Evolutionary conservation across 352 stramenopile genomes (phyloP).

Genomic region (Hyaloperonospora arabidopsidis): DNA sequence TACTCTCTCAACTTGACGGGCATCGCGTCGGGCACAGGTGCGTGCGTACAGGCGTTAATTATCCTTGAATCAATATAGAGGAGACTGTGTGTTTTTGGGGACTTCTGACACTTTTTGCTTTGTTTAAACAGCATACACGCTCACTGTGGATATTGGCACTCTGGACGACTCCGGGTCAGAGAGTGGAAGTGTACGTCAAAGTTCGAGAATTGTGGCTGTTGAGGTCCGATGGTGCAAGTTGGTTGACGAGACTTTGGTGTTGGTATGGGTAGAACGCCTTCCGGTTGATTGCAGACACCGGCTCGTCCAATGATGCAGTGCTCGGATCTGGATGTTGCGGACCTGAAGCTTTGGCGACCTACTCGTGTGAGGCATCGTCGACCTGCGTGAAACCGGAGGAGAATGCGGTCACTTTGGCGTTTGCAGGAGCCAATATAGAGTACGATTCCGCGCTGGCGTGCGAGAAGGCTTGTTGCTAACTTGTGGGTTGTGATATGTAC

Average conservation of each 20-base stretch:
- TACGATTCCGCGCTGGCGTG: slow-evolving; percentile 13
- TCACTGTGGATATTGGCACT: slow-evolving; percentile 32
- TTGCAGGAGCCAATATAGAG: slow-evolving; percentile 58
- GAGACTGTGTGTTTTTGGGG: slow-evolving; percentile 1
- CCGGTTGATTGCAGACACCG: slow-evolving; percentile 70
- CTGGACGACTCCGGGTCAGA: slow-evolving; percentile 18
- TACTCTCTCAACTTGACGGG: slow-evolving; percentile 40
- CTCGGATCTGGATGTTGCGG: slow-evolving; percentile 57
- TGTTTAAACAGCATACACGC: slow-evolving; percentile 27
- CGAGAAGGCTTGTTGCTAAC: slow-evolving; percentile 6
- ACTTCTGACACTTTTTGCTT: slow-evolving; percentile 3
- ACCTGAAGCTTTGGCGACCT: slow-evolving; percentile 36
- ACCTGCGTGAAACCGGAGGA: slow-evolving; percentile 39
- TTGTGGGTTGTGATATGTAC: neutral
- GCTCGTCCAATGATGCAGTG: slow-evolving; percentile 75
- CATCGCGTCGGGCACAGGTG: slow-evolving; percentile 39
- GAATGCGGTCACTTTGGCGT: slow-evolving; percentile 33
- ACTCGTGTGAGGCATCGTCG: slow-evolving; percentile 53
- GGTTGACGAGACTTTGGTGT: neutral
- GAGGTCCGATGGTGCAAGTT: neutral
- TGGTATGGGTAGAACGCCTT: slow-evolving; percentile 48
- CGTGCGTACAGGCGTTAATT: slow-evolving; percentile 1
- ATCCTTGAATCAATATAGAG: slow-evolving; percentile 5
- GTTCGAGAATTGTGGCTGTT: neutral
- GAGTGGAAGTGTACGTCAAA: slow-evolving; percentile 21